These are phyloP conservation scores for Yarrowia porcina DNA, from an alignment of 805 yeast species.

Conservation along the genomic window DNA sequence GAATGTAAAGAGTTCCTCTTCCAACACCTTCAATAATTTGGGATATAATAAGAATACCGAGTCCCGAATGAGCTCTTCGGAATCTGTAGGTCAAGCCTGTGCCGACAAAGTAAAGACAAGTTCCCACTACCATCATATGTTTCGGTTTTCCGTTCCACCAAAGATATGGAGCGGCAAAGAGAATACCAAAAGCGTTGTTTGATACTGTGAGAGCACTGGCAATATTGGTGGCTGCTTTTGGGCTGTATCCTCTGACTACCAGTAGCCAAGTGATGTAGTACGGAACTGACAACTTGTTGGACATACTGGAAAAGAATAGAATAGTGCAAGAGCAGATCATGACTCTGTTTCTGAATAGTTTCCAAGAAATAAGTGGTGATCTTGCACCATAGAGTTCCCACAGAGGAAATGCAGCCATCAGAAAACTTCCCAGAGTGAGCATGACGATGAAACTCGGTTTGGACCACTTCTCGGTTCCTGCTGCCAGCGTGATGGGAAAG, in stretches of 20 bases:
- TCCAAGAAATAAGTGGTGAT: slow-evolving; percentile 1
- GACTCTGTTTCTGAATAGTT: slow-evolving; percentile 2
- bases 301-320: neutral
- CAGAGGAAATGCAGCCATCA: neutral
- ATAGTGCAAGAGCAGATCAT: neutral
- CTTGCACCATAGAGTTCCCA: slow-evolving; percentile 14
- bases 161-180: slow-evolving; percentile 4
- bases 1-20: slow-evolving; percentile 4
- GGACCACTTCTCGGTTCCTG: slow-evolving; percentile 10
- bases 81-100: neutral
- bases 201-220: neutral
- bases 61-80: neutral
- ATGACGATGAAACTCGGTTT: neutral
- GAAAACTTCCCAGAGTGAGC: neutral
- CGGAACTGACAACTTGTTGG: neutral
- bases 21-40: neutral
- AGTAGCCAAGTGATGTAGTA: slow-evolving; percentile 19
- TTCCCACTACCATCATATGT: neutral
- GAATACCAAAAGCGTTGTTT: neutral
- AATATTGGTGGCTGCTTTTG: neutral
- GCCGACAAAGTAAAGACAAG: neutral
- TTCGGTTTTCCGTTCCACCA: slow-evolving; percentile 10
- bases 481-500: slow-evolving; percentile 15
- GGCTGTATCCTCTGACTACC: neutral
- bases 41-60: neutral